These are phyloP conservation scores for Populus hybrid DNA, from an alignment of 441 rosid genomes.

Conservation along the genomic window DNA sequence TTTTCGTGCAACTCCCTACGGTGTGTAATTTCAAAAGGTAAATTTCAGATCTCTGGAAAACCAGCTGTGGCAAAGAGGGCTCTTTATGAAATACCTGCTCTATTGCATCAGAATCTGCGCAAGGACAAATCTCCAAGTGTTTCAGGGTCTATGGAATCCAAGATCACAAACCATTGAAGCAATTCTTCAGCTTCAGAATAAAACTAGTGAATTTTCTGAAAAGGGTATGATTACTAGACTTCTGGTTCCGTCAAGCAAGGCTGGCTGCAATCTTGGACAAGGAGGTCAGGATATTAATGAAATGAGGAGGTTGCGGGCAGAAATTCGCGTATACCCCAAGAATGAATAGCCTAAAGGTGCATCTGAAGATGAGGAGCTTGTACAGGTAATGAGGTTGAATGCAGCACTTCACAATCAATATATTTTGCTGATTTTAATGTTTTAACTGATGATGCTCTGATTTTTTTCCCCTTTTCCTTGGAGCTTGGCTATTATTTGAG, in stretches of 20 bases:
- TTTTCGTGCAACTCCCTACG: constrained; percentile 12
- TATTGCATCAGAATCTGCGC: constrained; percentile 59
- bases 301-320: constrained; percentile 60
- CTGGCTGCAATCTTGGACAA: constrained; percentile 64
- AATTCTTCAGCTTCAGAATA: constrained; percentile 53
- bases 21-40: constrained; percentile 23
- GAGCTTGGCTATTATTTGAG: constrained; percentile 15
- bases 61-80: constrained; percentile 48
- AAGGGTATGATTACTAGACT: constrained; percentile 47
- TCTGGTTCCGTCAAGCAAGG: constrained; percentile 60
- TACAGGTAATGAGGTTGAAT: constrained; percentile 41
- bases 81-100: constrained; percentile 51
- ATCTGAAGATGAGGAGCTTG: constrained; percentile 60
- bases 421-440: not conserved
- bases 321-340: constrained; percentile 53
- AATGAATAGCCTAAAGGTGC: constrained; percentile 58
- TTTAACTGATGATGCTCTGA: constrained; percentile 12
- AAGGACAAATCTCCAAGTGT: constrained; percentile 40
- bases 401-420: constrained; percentile 4
- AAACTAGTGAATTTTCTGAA: constrained; percentile 49
- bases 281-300: constrained; percentile 63
- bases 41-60: constrained; percentile 53
- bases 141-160: constrained; percentile 47
- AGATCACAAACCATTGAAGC: constrained; percentile 56
- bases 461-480: not conserved